These are phyloP conservation scores for Casaregolazyma lundiana DNA, from an alignment of 1,139 yeast species.

Conservation along the genomic window DNA sequence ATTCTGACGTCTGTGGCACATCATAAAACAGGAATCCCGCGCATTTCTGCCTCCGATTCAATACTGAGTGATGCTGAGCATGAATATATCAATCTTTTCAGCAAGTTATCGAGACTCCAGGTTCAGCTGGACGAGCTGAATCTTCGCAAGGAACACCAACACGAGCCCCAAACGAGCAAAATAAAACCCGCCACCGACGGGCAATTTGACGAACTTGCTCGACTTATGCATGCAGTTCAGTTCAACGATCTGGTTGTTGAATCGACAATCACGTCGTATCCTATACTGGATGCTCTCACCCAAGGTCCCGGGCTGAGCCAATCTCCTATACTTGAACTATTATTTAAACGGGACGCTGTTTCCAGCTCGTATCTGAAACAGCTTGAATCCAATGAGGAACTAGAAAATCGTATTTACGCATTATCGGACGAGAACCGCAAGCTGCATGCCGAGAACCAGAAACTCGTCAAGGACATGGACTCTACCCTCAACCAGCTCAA, in stretches of 20 bases:
- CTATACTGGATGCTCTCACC: constrained; percentile 10
- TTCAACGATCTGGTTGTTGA: constrained; percentile 13
- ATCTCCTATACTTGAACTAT: constrained; percentile 3
- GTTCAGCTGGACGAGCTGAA: constrained; percentile 7
- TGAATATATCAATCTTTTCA: constrained; percentile 16
- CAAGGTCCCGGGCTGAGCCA: constrained; percentile 9
- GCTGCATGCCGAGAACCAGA: constrained; percentile 15
- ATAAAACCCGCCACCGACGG: background rate
- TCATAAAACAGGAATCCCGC: constrained; percentile 21
- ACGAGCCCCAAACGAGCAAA: background rate
- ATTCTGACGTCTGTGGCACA: constrained; percentile 11
- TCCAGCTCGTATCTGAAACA: constrained; percentile 13
- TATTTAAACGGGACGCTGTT: constrained; percentile 15
- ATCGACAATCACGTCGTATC: constrained; percentile 6
- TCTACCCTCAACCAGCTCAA: constrained; percentile 7
- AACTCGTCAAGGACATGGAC: constrained; percentile 12
- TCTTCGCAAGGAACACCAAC: background rate
- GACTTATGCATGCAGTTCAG: constrained; percentile 8
- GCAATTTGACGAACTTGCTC: background rate
- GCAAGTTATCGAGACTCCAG: constrained; percentile 8
- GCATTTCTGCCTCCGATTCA: constrained; percentile 14
- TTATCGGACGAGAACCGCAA: constrained; percentile 9
- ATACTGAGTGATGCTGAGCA: constrained; percentile 16
- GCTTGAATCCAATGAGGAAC: constrained; percentile 4
- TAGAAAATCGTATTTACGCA: constrained; percentile 11